A percentile compares a stretch with the other conserved stretches of the same genome.
Conservation (phyloP, 2,329 filamentous ascomycete genomes). For the Zymoseptoria brevis region DNA sequence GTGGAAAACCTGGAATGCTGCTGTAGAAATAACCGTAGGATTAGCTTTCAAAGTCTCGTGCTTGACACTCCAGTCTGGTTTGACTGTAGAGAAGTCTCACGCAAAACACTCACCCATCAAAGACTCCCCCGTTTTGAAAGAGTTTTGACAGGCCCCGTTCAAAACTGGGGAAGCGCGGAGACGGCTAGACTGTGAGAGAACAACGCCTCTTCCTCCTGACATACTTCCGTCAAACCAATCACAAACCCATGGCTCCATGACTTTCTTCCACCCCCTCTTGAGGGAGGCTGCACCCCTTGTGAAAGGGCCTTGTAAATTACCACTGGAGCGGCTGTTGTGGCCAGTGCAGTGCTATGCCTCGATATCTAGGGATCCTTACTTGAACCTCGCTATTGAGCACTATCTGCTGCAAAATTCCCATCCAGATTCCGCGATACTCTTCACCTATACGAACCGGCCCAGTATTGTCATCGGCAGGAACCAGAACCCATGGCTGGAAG, state of each 20-base stretch:
- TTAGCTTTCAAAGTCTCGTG: too few relatives aligned
- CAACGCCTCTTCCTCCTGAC: too few relatives aligned
- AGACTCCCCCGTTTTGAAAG: neutral
- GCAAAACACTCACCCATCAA: too few relatives aligned
- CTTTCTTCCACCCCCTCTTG: too few relatives aligned
- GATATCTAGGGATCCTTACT: conserved; percentile 60
- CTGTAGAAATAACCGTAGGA: too few relatives aligned
- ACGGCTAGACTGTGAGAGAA: too few relatives aligned
- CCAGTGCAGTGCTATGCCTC: conserved; percentile 42
- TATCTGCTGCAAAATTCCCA: conserved; percentile 70
- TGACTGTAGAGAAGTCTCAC: too few relatives aligned
- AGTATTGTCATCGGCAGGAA: conserved; percentile 90
- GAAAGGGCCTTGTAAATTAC: too few relatives aligned
- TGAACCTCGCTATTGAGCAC: conserved; percentile 93
- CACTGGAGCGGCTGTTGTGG: conserved; percentile 16
- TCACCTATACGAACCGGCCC: conserved; percentile 81
- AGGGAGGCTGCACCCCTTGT: too few relatives aligned
- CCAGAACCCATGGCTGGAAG: conserved; percentile 95
- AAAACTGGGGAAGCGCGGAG: neutral
- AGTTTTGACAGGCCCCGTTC: neutral
- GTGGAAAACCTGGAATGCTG: too few relatives aligned
- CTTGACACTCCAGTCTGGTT: too few relatives aligned
- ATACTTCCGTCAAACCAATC: conserved; percentile 7
- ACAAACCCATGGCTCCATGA: conserved; percentile 23
- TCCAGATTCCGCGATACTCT: conserved; percentile 65